phyloP scores from a whole-genome alignment of 371 early-diverging fungal genomes.

The Globomyces sp. region DNA sequence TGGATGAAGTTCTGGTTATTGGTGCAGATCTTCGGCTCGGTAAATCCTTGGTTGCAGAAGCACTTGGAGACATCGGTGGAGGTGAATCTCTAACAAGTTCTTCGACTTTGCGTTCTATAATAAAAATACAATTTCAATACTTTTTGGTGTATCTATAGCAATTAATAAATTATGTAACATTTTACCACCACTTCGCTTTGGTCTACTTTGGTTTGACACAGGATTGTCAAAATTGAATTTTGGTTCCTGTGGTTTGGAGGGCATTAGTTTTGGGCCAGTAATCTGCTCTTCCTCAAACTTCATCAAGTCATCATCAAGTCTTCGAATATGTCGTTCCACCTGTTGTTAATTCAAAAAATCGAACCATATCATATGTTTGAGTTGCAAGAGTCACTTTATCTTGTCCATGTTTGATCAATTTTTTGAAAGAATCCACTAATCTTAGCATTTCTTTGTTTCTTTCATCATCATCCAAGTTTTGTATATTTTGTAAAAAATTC shows the following conservation, averaged over 20 bases:
- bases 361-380: constrained; percentile 85
- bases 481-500: constrained; percentile 32
- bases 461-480: constrained; percentile 42
- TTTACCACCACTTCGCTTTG: too few relatives aligned
- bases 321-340: constrained; percentile 83
- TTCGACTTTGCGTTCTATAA: constrained; percentile 5
- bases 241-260: constrained; percentile 1
- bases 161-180: too few relatives aligned
- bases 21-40: too few relatives aligned
- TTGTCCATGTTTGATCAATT: constrained; percentile 82
- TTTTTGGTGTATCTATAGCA: background rate
- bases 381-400: constrained; percentile 90
- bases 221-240: background rate
- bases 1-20: too few relatives aligned
- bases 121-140: background rate
- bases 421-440: constrained; percentile 51
- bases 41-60: too few relatives aligned
- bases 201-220: too few relatives aligned
- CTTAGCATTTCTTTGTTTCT: constrained; percentile 59
- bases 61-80: too few relatives aligned
- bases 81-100: background rate
- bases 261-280: constrained; percentile 47
- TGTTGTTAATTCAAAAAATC: constrained; percentile 26
- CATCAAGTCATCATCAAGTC: constrained; percentile 84
- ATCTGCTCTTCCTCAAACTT: constrained; percentile 88